A percentile compares a stretch with the other conserved stretches of the same genome.
Conservation (phyloP, 768 basidiomycete genomes). For the Dioszegia aurantiaca region DNA sequence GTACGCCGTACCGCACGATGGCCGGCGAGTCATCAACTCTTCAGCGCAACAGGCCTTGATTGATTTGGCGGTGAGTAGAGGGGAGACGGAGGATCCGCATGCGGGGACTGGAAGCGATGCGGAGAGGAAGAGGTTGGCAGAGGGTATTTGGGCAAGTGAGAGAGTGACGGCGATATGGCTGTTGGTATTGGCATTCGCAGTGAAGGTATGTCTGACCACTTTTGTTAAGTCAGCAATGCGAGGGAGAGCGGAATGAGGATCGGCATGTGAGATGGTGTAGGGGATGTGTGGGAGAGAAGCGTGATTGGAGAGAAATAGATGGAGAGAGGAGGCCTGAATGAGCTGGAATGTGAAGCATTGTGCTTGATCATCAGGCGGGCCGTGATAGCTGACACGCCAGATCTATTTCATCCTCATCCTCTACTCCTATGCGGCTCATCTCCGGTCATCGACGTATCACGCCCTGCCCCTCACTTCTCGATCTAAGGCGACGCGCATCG, state of each 20-base stretch:
- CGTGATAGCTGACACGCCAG: conserved; percentile 54
- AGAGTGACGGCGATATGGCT: conserved; percentile 74
- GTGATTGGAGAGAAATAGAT: no score
- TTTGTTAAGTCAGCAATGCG: background rate
- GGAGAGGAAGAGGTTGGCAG: conserved; percentile 69
- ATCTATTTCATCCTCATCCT: conserved; percentile 84
- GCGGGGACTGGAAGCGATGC: conserved; percentile 59
- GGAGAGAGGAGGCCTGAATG: no score
- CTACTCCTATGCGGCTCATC: conserved; percentile 90
- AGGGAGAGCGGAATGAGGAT: no score
- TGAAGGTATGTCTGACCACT: conserved; percentile 17
- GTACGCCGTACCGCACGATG: conserved; percentile 94
- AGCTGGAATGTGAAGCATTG: no score
- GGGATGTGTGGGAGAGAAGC: no score
- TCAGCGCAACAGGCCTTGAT: conserved; percentile 84
- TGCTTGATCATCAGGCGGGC: background rate
- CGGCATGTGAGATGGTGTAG: no score
- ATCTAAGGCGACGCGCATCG: conserved; percentile 30
- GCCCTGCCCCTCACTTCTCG: conserved; percentile 61
- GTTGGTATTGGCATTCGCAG: conserved; percentile 65
- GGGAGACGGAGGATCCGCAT: conserved; percentile 58
- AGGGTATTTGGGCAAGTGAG: conserved; percentile 83
- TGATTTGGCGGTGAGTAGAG: conserved; percentile 49
- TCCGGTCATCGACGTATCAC: conserved; percentile 86
- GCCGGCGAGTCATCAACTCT: conserved; percentile 73